A percentile compares a stretch with the other conserved stretches of the same genome.
phyloP scores from a whole-genome alignment of 192 early-diverging fungal species.

The Lobosporangium transversale region DNA sequence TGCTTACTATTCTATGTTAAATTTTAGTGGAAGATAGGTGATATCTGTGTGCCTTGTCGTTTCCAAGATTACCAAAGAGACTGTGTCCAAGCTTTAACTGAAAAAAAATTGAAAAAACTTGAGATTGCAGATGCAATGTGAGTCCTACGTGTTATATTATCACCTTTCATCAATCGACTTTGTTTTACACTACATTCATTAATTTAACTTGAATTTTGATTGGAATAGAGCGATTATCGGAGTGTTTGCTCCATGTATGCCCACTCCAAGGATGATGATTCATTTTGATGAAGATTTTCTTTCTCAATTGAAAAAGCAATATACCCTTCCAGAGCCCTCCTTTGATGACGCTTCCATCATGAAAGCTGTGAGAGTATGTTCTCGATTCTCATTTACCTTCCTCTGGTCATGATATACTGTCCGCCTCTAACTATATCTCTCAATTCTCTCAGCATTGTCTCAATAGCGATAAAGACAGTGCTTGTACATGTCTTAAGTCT shows the following conservation, averaged over 20 bases:
- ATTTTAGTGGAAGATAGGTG: conserved; percentile 20
- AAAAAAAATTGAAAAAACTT: conserved; percentile 3
- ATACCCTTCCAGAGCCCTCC: neutral
- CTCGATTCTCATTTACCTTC: neutral
- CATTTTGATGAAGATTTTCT: neutral
- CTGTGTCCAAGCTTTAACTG: conserved; percentile 11
- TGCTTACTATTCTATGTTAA: neutral
- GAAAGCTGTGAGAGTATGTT: conserved; percentile 24
- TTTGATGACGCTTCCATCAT: conserved; percentile 16
- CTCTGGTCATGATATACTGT: neutral
- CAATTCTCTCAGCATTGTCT: neutral
- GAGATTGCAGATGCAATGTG: conserved; percentile 19
- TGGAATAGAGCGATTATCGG: conserved; percentile 12
- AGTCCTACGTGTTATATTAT: conserved; percentile 4
- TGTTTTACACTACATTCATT: neutral
- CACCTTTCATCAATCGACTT: neutral
- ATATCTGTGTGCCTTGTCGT: conserved; percentile 4
- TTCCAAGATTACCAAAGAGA: conserved; percentile 18
- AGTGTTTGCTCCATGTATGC: conserved; percentile 16
- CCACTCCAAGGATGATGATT: conserved; percentile 11
- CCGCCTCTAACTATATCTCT: neutral
- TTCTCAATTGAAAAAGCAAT: neutral
- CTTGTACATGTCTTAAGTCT: neutral
- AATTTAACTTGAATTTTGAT: neutral
- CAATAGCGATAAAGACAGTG: neutral